Base-by-base conservation (phyloP, 2,329 filamentous ascomycete genomes). In the Emericellopsis atlantica region DNA sequence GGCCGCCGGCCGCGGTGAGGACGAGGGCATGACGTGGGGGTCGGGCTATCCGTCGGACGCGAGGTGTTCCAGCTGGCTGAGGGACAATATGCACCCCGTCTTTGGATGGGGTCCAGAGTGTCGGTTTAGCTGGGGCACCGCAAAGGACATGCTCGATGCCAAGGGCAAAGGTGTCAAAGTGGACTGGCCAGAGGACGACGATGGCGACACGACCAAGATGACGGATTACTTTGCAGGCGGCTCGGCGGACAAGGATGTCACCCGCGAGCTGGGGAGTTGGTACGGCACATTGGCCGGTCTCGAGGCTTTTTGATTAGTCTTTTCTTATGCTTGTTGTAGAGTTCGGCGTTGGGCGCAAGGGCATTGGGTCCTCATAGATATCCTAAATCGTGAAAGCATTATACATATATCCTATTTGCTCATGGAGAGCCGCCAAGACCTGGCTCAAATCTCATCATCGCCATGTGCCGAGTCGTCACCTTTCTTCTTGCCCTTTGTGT, bases 101-200 rank as follows among this genome's bases (percentile, higher is more conserved):
- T 98, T 96, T 65, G 92, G 92, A 12, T 98, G 92, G 90, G 89
- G 90, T 0, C 75, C 75, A 21, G 89, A 96, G 62, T 94, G 87
- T 57, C 73, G 92, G 5, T 96, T 95, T 55, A 95, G 88, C 54
- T 98, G 92, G 92, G 84, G 84, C 0, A 96, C 92, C 1, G 84
- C 84, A 2, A 95, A 93, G 64, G 89, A 96, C 54, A 75, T 96
- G 77, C 65, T 98, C 4, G 89, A 95, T 49, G 65, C 69, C n/a
- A 87, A 84, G 57, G 72, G 67, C 8, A 68, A 67, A 3, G 21
- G 36, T 21, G 71, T 83, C 40, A 81, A 74, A 55, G 82, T 94
- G 0, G 87, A 94, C 36, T 96, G 90, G 90, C 86, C 88, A 0
- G 69, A 65, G 11, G 81, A 88, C 16, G 81, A 86, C 29, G 81